These are phyloP conservation scores for Ustilago shanxiensis DNA, from an alignment of 1,284 basidiomycete species.

Conservation along the genomic window DNA sequence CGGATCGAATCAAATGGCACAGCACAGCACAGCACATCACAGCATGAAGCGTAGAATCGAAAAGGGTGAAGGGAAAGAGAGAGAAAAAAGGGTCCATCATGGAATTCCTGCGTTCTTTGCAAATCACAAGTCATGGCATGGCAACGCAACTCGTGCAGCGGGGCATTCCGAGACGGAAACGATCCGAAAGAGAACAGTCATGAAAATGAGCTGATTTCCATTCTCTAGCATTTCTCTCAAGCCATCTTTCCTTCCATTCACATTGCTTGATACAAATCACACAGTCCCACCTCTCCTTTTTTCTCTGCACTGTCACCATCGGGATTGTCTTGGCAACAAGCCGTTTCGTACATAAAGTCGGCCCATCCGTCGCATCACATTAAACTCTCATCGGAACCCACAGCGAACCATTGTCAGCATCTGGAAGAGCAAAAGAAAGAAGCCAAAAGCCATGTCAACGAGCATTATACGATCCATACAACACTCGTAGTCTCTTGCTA, in stretches of 20 bases:
- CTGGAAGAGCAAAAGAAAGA: background rate
- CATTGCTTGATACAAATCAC: too few species aligned
- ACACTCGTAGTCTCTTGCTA: constrained; percentile 5
- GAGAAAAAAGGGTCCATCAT: background rate
- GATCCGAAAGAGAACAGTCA: too few species aligned
- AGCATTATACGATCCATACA: background rate
- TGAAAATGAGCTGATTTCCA: background rate
- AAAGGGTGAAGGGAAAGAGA: too few species aligned
- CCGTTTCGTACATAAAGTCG: too few species aligned
- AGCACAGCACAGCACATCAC: background rate
- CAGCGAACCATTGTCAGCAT: background rate
- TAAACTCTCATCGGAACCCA: background rate
- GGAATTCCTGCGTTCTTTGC: background rate
- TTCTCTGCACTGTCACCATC: background rate
- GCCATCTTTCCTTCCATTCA: too few species aligned
- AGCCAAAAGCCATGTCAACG: constrained; percentile 13
- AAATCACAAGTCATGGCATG: background rate
- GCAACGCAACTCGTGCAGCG: too few species aligned
- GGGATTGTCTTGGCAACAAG: background rate
- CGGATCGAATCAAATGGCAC: background rate
- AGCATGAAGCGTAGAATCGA: too few species aligned
- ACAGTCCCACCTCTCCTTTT: background rate
- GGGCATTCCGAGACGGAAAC: background rate
- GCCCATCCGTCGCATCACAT: background rate
- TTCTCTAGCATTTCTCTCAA: background rate